These are phyloP conservation scores for Ceratocystis cubensis DNA, from an alignment of 2,329 filamentous ascomycete genomes.

Conservation along the genomic window DNA sequence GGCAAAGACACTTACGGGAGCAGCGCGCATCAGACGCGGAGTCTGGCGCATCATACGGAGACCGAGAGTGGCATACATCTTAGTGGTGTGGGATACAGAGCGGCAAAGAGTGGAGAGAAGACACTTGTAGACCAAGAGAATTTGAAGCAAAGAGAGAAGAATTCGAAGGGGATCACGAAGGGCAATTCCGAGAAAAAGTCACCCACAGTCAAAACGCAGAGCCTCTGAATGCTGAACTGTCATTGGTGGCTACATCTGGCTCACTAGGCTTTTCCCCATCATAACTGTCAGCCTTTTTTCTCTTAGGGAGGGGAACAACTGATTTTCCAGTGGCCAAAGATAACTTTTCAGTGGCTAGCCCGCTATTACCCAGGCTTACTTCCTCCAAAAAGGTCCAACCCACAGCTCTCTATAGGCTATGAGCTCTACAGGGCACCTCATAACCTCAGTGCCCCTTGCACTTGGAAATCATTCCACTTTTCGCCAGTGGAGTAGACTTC, in stretches of 20 bases:
- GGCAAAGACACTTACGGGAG: slow-evolving; percentile 50
- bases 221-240: slow-evolving; percentile 8
- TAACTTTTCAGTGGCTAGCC: not conserved
- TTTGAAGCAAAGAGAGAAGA: slow-evolving; percentile 25
- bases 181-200: slow-evolving; percentile 9
- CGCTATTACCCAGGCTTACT: not conserved
- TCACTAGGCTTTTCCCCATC: slow-evolving; percentile 1
- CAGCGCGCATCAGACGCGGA: slow-evolving; percentile 52
- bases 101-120: slow-evolving; percentile 8
- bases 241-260: slow-evolving; percentile 11
- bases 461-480: not conserved
- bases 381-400: not conserved
- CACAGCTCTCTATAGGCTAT: not conserved
- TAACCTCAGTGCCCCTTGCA: not conserved
- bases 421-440: not conserved
- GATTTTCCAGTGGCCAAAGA: not conserved
- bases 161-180: slow-evolving; percentile 6
- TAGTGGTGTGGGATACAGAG: slow-evolving; percentile 24
- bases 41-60: slow-evolving; percentile 57
- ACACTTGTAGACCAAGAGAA: slow-evolving; percentile 19
- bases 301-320: not conserved
- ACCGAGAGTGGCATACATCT: slow-evolving; percentile 53
- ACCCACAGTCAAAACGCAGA: slow-evolving; percentile 4
- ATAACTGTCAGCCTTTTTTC: not conserved
- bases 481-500: not conserved